These are phyloP conservation scores for Sporothrix pseudoabietina DNA, from an alignment of 2,329 filamentous ascomycete genomes.

Conservation along the genomic window DNA sequence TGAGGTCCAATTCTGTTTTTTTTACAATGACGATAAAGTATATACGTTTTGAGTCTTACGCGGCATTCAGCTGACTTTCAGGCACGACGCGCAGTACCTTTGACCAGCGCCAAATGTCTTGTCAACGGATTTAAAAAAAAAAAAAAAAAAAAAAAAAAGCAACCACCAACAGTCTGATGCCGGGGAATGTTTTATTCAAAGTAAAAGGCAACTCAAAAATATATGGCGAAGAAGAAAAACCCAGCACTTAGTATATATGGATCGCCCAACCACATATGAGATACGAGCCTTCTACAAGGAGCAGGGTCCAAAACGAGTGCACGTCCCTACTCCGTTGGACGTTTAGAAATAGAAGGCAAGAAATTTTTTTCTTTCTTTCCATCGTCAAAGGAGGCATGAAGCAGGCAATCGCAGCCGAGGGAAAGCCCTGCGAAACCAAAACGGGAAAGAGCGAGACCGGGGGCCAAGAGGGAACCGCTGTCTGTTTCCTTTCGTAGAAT, in stretches of 20 bases:
- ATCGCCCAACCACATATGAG: no score
- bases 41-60: not conserved
- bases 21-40: not conserved
- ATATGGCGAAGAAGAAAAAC: not conserved
- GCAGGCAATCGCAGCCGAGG: not conserved
- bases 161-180: not conserved
- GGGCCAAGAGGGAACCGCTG: not conserved
- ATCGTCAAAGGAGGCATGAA: not conserved
- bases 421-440: not conserved
- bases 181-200: not conserved
- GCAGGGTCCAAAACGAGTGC: not conserved
- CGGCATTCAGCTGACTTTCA: not conserved
- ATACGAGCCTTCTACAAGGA: not conserved
- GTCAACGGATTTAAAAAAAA: not conserved
- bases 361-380: not conserved
- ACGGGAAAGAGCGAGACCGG: slow-evolving; percentile 1
- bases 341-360: not conserved
- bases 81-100: not conserved
- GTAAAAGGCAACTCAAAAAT: not conserved
- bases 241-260: not conserved
- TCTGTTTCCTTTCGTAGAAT: slow-evolving; percentile 2
- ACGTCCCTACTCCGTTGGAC: not conserved
- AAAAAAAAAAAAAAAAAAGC: not conserved
- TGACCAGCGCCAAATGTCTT: not conserved
- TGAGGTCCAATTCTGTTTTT: not conserved